Percentiles rank a stretch among this genome's conserved stretches.
Evolutionary conservation across 805 yeast species (phyloP).

Genomic region (Tetrapisispora phaffii): DNA sequence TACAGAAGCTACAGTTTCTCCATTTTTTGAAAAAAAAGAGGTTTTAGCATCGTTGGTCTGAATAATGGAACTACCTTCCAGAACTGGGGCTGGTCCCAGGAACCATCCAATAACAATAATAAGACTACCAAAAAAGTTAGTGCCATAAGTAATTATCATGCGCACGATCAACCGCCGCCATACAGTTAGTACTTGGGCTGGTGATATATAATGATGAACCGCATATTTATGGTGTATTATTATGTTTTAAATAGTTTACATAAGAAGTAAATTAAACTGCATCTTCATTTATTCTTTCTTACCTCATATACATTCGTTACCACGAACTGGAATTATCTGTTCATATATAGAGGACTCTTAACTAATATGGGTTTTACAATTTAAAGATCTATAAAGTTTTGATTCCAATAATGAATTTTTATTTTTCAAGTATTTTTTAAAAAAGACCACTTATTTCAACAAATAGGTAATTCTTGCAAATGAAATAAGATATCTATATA

Average conservation of each 20-base stretch:
- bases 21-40: slow-evolving; percentile 6
- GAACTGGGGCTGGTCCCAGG: slow-evolving; percentile 19
- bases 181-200: slow-evolving; percentile 5
- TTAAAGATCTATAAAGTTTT: too few species aligned
- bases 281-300: too few species aligned
- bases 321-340: too few species aligned
- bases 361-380: too few species aligned
- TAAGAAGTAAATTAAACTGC: background rate
- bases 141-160: background rate
- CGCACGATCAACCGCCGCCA: slow-evolving; percentile 25
- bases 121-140: background rate
- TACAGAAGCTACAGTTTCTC: background rate
- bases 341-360: too few species aligned
- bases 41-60: slow-evolving; percentile 17
- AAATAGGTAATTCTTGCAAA: too few species aligned
- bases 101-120: slow-evolving; percentile 1
- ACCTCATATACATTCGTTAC: too few species aligned
- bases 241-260: slow-evolving; percentile 1
- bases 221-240: background rate
- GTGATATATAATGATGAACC: background rate
- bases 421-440: too few species aligned
- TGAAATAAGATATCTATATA: background rate
- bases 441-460: too few species aligned
- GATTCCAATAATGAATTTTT: too few species aligned
- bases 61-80: slow-evolving; percentile 5